Percentiles rank a stretch among this genome's conserved stretches.
These are phyloP conservation scores for Viola odorata DNA, from an alignment of 345 rosid species.

Conservation along the genomic window DNA sequence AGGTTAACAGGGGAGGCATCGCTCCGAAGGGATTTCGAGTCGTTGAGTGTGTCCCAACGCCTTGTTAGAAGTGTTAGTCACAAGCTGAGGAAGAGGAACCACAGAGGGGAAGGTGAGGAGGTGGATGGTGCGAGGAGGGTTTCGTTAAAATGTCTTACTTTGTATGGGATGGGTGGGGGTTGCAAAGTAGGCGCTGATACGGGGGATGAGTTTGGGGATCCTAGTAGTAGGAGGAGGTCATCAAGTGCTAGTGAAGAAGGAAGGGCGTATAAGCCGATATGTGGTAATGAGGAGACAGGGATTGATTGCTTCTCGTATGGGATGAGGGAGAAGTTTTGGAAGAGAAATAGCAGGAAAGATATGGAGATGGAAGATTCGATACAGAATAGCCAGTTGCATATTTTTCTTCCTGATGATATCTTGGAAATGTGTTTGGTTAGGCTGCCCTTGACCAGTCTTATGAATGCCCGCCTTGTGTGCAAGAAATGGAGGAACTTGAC, in stretches of 20 bases:
- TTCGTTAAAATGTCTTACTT: slow-evolving; percentile 58
- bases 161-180: slow-evolving; percentile 75
- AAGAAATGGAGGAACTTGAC: slow-evolving; percentile 86
- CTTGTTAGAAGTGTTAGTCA: slow-evolving; percentile 73
- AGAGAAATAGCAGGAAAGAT: slow-evolving; percentile 50
- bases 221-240: slow-evolving; percentile 63
- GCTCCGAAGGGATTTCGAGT: slow-evolving; percentile 58
- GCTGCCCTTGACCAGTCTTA: slow-evolving; percentile 70
- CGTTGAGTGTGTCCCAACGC: slow-evolving; percentile 62
- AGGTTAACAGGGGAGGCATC: slow-evolving; percentile 46
- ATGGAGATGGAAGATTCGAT: slow-evolving; percentile 37
- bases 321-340: slow-evolving; percentile 77
- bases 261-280: slow-evolving; percentile 47
- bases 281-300: slow-evolving; percentile 64
- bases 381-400: slow-evolving; percentile 46
- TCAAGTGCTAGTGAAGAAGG: slow-evolving; percentile 72
- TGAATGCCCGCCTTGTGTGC: slow-evolving; percentile 93
- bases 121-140: slow-evolving; percentile 49
- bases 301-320: slow-evolving; percentile 90
- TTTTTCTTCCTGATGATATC: slow-evolving; percentile 81
- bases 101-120: slow-evolving; percentile 46
- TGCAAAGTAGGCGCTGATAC: slow-evolving; percentile 96
- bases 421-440: slow-evolving; percentile 89
- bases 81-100: slow-evolving; percentile 55
- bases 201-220: slow-evolving; percentile 71